These are phyloP conservation scores for Fusarium mangiferae DNA, from an alignment of 2,329 filamentous ascomycete species.

Conservation along the genomic window DNA sequence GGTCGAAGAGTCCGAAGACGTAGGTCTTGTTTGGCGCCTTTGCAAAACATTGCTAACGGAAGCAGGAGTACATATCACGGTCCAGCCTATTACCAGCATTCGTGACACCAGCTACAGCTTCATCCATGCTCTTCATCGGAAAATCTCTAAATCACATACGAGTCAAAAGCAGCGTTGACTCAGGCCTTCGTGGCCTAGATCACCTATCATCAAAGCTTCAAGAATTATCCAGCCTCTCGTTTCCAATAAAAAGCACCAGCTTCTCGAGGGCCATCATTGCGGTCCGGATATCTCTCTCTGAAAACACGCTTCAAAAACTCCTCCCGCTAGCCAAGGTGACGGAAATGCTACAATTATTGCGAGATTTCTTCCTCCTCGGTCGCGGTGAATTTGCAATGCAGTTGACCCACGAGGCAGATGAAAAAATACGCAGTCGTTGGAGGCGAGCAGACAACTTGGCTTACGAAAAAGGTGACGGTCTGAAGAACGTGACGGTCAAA, in stretches of 20 bases:
- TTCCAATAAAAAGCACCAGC: slow-evolving; percentile 77
- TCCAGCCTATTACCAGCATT: slow-evolving; percentile 78
- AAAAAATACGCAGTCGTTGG: slow-evolving; percentile 79
- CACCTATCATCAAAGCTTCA: slow-evolving; percentile 75
- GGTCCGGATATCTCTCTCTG: slow-evolving; percentile 84
- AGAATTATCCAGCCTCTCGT: slow-evolving; percentile 73
- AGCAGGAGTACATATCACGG: slow-evolving; percentile 67
- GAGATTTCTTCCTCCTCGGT: slow-evolving; percentile 88
- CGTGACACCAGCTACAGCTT: slow-evolving; percentile 77
- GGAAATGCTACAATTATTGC: slow-evolving; percentile 79
- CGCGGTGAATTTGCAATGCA: slow-evolving; percentile 92
- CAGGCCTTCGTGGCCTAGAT: slow-evolving; percentile 61
- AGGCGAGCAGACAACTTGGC: slow-evolving; percentile 69
- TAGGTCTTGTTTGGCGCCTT: slow-evolving; percentile 36
- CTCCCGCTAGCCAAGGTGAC: slow-evolving; percentile 81
- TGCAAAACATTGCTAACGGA: background rate
- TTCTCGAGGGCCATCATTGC: slow-evolving; percentile 78
- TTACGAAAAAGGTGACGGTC: slow-evolving; percentile 63
- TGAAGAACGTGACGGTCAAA: slow-evolving; percentile 72
- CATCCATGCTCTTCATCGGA: slow-evolving; percentile 90
- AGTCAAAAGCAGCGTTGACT: slow-evolving; percentile 59
- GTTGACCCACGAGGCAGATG: slow-evolving; percentile 85
- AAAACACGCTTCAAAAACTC: slow-evolving; percentile 83
- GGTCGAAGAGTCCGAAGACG: slow-evolving; percentile 55
- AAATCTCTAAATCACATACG: slow-evolving; percentile 88